Evolutionary conservation across 192 early-diverging fungal genomes (phyloP), one percentile per base, ranked within the genome.

Genomic region (Coemansia sp.): DNA sequence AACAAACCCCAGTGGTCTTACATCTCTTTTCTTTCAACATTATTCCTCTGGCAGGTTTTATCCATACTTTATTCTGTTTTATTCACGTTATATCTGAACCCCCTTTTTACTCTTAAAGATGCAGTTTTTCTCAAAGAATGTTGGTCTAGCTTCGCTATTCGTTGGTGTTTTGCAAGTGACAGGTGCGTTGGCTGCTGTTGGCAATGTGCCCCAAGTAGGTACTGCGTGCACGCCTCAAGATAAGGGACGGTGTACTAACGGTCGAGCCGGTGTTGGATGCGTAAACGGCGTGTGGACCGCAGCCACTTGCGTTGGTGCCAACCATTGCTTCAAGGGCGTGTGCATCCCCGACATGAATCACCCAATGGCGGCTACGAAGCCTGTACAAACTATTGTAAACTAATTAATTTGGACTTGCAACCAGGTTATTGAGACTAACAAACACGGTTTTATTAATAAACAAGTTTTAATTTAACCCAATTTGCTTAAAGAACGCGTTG

Each of bases 381-480:
- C 22, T 24, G 7, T 3, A 5, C 52, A 19, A 24, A 23, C 43
- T 47, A n/a, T 47, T 35, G 32, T 35, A 35, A 35, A 35, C 32
- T 35, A 35, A 35, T 35, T 21, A 21, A 21, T 21, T 21, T 35
- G 32, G 32, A 0, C 32, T 8, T 35, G 32, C 32, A 35, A 35
- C 32, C 7, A 35, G 8, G 6, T 48, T 48, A 48, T 49, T 45
- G 1, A 45, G 41, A 4, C 11, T 12, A 53, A 21, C 3, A 23
- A 49, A 49, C 19, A 50, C 21, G 21, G 19, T n/a, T 50, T 50
- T 50, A 17, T 49, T 49, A 21, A 50, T 50, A 21, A 50, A 21
- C 48, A 50, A 50, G 2, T 4, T 11, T 39, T 35, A 57, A 57
- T 57, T 5, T 8, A 59, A 22, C 9, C 57, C 57, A 43, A 59